These are phyloP conservation scores for Citrus trifoliata DNA, from an alignment of 345 rosid species.

Conservation along the genomic window DNA sequence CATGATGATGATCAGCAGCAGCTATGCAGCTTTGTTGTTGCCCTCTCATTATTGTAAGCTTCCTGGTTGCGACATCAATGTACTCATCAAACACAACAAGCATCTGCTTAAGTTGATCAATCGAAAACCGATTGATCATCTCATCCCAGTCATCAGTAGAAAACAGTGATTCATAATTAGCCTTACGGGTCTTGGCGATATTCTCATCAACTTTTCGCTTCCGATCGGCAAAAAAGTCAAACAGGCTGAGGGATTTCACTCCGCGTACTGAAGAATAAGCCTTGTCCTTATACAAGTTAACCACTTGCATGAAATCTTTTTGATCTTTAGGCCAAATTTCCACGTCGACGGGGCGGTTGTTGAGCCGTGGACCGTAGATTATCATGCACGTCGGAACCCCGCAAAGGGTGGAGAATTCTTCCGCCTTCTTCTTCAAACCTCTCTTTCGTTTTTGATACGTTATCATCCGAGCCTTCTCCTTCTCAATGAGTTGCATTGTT, in stretches of 20 bases:
- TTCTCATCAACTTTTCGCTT: slow-evolving; percentile 1
- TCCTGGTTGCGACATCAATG: slow-evolving; percentile 2
- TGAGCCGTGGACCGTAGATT: slow-evolving; percentile 27
- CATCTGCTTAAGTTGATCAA: not conserved
- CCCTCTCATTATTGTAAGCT: not conserved
- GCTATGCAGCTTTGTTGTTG: not conserved
- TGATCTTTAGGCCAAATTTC: slow-evolving; percentile 30
- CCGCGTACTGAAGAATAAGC: slow-evolving; percentile 7
- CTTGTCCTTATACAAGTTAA: slow-evolving; percentile 27
- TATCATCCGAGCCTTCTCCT: slow-evolving; percentile 33
- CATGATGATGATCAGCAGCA: not conserved
- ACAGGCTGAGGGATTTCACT: slow-evolving; percentile 12
- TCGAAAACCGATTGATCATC: not conserved
- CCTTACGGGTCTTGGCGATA: not conserved
- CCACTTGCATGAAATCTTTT: slow-evolving; percentile 21
- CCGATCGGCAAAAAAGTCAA: slow-evolving; percentile 5
- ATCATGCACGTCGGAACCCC: slow-evolving; percentile 37
- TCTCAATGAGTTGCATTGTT: slow-evolving; percentile 23
- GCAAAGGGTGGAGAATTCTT: slow-evolving; percentile 18
- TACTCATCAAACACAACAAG: not conserved
- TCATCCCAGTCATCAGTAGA: not conserved
- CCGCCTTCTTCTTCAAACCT: slow-evolving; percentile 33
- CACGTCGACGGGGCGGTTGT: slow-evolving; percentile 9
- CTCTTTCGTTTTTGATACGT: slow-evolving; percentile 37
- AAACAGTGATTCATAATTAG: slow-evolving; percentile 6